Conservation (phyloP, 2,329 filamentous ascomycete species). For the Daldinia sp. region DNA sequence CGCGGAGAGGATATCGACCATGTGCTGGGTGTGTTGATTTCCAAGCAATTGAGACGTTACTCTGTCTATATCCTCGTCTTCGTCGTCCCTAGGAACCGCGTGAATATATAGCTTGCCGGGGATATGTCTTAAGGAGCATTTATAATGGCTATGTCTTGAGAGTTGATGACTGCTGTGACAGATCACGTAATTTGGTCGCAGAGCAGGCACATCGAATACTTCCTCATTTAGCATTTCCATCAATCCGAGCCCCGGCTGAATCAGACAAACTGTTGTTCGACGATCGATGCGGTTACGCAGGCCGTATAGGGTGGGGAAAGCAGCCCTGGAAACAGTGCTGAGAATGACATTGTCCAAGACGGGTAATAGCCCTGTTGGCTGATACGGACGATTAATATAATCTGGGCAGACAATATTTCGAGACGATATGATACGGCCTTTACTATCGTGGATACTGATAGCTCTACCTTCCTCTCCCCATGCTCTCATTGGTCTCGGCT, state of each 20-base stretch:
- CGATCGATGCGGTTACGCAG: constrained; percentile 51
- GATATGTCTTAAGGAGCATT: constrained; percentile 53
- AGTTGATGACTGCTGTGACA: constrained; percentile 64
- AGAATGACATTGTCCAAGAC: constrained; percentile 43
- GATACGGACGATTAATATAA: constrained; percentile 16
- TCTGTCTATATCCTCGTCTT: constrained; percentile 5
- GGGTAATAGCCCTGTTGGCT: neutral
- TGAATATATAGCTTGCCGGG: constrained; percentile 29
- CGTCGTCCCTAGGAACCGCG: constrained; percentile 27
- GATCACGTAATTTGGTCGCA: constrained; percentile 78
- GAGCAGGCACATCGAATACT: constrained; percentile 72
- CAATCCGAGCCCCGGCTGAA: constrained; percentile 84
- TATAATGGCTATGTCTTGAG: constrained; percentile 12
- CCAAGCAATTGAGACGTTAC: constrained; percentile 39
- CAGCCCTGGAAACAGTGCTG: constrained; percentile 27
- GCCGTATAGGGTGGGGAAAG: constrained; percentile 32
- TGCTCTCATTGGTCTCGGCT: constrained; percentile 50
- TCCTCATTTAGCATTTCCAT: constrained; percentile 78
- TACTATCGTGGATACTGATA: constrained; percentile 56
- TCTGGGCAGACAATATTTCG: constrained; percentile 39
- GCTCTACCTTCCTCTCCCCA: constrained; percentile 58
- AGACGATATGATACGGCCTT: constrained; percentile 46
- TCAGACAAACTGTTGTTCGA: constrained; percentile 75
- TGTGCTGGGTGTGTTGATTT: constrained; percentile 54
- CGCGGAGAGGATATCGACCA: constrained; percentile 70